Evolutionary conservation across 345 rosid species (phyloP).

Genomic region (Ceriops decandra): DNA sequence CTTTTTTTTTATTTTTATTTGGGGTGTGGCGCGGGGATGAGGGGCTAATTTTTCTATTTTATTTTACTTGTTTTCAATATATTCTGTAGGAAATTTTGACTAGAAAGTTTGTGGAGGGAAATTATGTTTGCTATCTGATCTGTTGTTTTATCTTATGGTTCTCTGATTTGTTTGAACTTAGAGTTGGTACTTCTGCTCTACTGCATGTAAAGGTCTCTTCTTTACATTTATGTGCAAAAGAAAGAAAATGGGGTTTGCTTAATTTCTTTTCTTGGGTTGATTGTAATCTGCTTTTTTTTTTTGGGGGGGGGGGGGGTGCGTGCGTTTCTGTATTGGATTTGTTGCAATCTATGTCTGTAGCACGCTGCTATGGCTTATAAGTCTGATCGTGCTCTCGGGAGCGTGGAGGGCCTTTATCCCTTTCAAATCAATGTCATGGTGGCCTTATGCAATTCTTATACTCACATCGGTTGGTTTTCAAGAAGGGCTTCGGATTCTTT

Average conservation of each 20-base stretch:
- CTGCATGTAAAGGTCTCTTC: too few relatives aligned
- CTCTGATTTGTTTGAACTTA: too few relatives aligned
- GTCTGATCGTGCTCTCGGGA: conserved; percentile 77
- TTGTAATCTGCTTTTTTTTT: neutral
- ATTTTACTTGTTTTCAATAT: too few relatives aligned
- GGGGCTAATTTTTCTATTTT: neutral
- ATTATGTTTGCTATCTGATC: too few relatives aligned
- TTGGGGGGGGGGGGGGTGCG: neutral
- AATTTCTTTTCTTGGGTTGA: neutral
- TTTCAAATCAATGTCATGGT: conserved; percentile 58
- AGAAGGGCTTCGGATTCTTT: conserved; percentile 83
- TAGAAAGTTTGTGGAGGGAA: too few relatives aligned
- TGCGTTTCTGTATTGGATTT: conserved; percentile 6
- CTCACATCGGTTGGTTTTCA: conserved; percentile 75
- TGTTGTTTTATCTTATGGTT: too few relatives aligned
- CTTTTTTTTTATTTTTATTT: neutral
- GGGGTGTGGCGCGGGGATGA: too few relatives aligned
- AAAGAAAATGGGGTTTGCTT: conserved; percentile 2
- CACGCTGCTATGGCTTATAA: conserved; percentile 87
- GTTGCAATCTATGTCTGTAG: conserved; percentile 35
- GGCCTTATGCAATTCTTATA: conserved; percentile 79
- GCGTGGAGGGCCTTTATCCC: conserved; percentile 93
- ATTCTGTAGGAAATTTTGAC: too few relatives aligned
- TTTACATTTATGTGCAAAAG: neutral
- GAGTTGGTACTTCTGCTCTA: too few relatives aligned